A percentile compares a stretch with the other conserved stretches of the same genome.
Evolutionary conservation across 2,329 filamentous ascomycete genomes (phyloP).

Genomic region (Exophiala alcalophila): DNA sequence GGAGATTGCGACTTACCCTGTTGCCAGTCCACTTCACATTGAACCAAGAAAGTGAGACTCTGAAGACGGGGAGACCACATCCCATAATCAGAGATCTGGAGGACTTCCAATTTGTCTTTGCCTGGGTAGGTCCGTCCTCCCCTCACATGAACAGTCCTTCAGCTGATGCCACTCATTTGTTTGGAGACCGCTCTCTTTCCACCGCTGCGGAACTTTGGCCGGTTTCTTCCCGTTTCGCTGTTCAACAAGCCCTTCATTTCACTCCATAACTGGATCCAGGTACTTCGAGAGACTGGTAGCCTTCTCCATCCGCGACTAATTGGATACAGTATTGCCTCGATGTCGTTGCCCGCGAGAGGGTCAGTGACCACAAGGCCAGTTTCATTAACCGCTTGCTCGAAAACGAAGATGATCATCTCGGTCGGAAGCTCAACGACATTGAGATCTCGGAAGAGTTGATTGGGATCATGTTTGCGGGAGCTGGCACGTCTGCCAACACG

Average conservation of each 20-base stretch:
- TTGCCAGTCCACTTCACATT: not conserved
- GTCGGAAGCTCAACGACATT: not conserved
- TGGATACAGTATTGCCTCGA: constrained; percentile 1
- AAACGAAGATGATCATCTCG: constrained; percentile 5
- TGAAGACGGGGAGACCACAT: not conserved
- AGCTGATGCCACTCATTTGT: too few relatives aligned
- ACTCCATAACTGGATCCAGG: constrained; percentile 6
- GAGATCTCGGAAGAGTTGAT: constrained; percentile 8
- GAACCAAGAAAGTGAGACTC: not conserved
- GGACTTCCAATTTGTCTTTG: constrained; percentile 2
- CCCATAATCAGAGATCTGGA: constrained; percentile 2
- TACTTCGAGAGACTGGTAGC: not conserved
- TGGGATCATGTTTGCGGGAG: constrained; percentile 1
- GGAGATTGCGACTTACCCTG: too few relatives aligned
- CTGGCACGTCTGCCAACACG: not conserved
- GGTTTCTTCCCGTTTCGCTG: not conserved
- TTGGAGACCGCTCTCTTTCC: not conserved
- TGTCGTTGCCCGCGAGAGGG: not conserved
- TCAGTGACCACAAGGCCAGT: not conserved
- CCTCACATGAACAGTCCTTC: too few relatives aligned
- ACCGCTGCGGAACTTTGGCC: not conserved
- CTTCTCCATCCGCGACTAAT: not conserved
- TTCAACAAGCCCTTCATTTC: constrained; percentile 2
- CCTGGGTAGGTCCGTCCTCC: too few relatives aligned
- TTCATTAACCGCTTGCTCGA: constrained; percentile 2